Percentiles rank a stretch among this genome's conserved stretches.
These are phyloP conservation scores for Cucumis hystrix DNA, from an alignment of 306 rosid genomes.

Conservation along the genomic window DNA sequence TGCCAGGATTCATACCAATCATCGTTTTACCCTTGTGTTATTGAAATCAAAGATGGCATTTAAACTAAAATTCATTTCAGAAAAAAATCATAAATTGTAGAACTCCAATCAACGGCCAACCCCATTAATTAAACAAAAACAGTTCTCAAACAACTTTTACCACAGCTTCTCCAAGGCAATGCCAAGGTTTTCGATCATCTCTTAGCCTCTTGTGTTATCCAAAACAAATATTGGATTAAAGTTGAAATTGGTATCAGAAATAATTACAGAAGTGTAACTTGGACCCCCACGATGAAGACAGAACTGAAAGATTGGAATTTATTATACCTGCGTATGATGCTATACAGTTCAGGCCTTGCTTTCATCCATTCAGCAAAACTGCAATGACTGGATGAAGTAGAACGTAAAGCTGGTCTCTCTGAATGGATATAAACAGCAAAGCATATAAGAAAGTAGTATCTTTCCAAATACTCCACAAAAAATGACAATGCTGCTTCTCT, in stretches of 20 bases:
- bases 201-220: neutral
- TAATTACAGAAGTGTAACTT: neutral
- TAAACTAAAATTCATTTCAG: neutral
- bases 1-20: neutral
- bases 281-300: neutral
- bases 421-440: constrained; percentile 85
- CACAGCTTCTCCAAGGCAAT: neutral
- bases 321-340: constrained; percentile 78
- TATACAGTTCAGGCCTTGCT: constrained; percentile 80
- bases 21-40: neutral
- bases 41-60: neutral
- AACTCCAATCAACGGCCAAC: neutral
- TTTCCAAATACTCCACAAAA: constrained; percentile 83
- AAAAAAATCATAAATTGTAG: neutral
- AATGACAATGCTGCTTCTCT: constrained; percentile 74
- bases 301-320: neutral
- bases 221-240: neutral
- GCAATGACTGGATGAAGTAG: constrained; percentile 31
- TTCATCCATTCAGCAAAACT: constrained; percentile 86
- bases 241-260: neutral
- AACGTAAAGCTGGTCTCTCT: constrained; percentile 37
- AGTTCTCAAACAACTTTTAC: neutral
- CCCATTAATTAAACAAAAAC: neutral
- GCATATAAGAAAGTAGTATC: constrained; percentile 94
- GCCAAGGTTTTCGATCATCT: neutral